Evolutionary conservation across 176 grass and related monocot species (phyloP).

Genomic region (Carex cristatella): DNA sequence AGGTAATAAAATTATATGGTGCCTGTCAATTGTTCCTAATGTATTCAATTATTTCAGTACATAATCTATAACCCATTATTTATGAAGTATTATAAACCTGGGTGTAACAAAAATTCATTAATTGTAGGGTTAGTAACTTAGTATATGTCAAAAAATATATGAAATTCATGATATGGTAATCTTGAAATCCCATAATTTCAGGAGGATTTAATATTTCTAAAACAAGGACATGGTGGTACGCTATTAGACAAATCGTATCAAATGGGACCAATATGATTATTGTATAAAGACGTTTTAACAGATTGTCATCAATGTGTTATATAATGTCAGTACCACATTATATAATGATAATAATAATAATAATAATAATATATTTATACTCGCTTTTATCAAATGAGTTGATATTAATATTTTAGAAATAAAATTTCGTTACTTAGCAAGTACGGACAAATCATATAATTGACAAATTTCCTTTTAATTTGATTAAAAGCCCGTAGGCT

Average conservation of each 20-base stretch:
- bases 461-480: not conserved
- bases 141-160: not conserved
- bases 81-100: too few relatives aligned
- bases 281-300: not conserved
- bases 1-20: not conserved
- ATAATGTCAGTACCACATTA: not conserved
- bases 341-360: too few relatives aligned
- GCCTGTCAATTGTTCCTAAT: not conserved
- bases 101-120: not conserved
- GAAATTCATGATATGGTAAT: not conserved
- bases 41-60: not conserved
- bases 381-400: too few relatives aligned
- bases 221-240: not conserved
- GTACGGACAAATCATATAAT: too few relatives aligned
- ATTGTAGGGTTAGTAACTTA: not conserved
- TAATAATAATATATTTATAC: too few relatives aligned
- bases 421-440: too few relatives aligned
- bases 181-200: too few relatives aligned
- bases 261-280: not conserved
- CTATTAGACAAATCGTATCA: not conserved
- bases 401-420: too few relatives aligned
- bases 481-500: not conserved
- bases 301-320: not conserved
- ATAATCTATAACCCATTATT: too few relatives aligned
- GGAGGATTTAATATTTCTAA: not conserved